Percentiles rank a stretch among this genome's conserved stretches.
Evolutionary conservation across 371 early-diverging fungal genomes (phyloP).

Genomic region (Haplosporangium sp.): DNA sequence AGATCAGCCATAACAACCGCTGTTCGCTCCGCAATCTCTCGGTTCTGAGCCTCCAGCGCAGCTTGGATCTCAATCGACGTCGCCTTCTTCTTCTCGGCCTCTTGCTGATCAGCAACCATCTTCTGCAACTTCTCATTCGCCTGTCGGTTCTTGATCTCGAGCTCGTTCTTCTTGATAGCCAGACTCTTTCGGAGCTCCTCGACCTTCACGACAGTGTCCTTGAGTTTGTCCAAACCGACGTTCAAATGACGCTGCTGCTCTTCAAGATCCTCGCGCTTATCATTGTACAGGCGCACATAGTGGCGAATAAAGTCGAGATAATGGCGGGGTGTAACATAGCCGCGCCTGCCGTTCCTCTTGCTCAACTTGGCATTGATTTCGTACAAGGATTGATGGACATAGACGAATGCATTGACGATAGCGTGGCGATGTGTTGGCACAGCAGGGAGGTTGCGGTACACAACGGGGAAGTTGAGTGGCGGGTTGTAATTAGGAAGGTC

Average conservation of each 20-base stretch:
- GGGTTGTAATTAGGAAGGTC: conserved; percentile 79
- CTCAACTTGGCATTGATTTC: conserved; percentile 87
- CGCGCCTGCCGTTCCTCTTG: conserved; percentile 83
- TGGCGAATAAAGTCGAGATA: conserved; percentile 97
- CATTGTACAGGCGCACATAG: conserved; percentile 89
- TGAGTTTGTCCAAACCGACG: conserved; percentile 96
- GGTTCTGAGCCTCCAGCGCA: conserved; percentile 82
- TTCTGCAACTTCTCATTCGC: conserved; percentile 96
- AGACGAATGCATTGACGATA: conserved; percentile 91
- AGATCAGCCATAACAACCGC: conserved; percentile 89
- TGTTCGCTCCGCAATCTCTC: conserved; percentile 85
- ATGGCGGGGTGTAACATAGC: conserved; percentile 96
- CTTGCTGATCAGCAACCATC: conserved; percentile 97
- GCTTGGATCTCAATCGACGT: conserved; percentile 85
- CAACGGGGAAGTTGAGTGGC: conserved; percentile 82
- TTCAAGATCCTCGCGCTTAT: conserved; percentile 95
- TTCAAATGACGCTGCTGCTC: conserved; percentile 98
- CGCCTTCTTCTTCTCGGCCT: conserved; percentile 92
- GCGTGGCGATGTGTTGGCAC: conserved; percentile 88
- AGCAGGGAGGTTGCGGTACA: conserved; percentile 78
- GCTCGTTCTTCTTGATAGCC: conserved; percentile 87
- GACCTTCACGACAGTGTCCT: conserved; percentile 96
- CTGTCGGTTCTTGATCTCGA: conserved; percentile 89
- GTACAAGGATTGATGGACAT: conserved; percentile 91
- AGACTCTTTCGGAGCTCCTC: conserved; percentile 92